phyloP scores from a whole-genome alignment of 768 basidiomycete species.

The Pleurotus tuoliensis region DNA sequence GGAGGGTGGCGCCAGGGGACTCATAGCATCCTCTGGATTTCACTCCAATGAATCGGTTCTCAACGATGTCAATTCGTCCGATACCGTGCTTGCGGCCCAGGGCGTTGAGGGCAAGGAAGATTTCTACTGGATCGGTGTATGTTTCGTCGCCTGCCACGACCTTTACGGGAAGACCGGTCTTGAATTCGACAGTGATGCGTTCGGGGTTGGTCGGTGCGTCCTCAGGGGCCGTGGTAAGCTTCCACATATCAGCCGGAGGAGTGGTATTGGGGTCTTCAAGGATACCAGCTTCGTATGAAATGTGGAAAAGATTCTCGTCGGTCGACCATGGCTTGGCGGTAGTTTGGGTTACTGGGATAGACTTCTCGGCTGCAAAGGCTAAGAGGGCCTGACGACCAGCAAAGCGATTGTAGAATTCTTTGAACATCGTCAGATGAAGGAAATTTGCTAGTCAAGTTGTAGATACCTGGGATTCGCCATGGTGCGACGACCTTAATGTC shows the following conservation, averaged over 20 bases:
- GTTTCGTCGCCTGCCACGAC: conserved; percentile 56
- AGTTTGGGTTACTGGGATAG: conserved; percentile 93
- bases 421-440: background rate
- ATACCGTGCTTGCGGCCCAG: conserved; percentile 94
- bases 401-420: conserved; percentile 97
- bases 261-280: conserved; percentile 95
- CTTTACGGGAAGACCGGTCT: conserved; percentile 81
- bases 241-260: conserved; percentile 98
- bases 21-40: conserved; percentile 99
- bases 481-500: conserved; percentile 99
- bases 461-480: conserved; percentile 87
- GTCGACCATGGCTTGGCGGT: conserved; percentile 98
- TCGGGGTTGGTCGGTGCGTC: conserved; percentile 78
- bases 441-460: background rate
- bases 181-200: conserved; percentile 81
- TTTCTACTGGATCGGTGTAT: conserved; percentile 90
- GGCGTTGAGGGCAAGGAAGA: conserved; percentile 88
- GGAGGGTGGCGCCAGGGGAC: conserved; percentile 92
- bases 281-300: conserved; percentile 99
- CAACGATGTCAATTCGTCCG: conserved; percentile 97
- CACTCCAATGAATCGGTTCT: conserved; percentile 99
- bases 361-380: conserved; percentile 79
- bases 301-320: conserved; percentile 99
- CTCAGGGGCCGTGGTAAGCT: conserved; percentile 83
- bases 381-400: conserved; percentile 93